These are phyloP conservation scores for Eucalyptus regnans DNA, from an alignment of 345 rosid species.

Conservation along the genomic window DNA sequence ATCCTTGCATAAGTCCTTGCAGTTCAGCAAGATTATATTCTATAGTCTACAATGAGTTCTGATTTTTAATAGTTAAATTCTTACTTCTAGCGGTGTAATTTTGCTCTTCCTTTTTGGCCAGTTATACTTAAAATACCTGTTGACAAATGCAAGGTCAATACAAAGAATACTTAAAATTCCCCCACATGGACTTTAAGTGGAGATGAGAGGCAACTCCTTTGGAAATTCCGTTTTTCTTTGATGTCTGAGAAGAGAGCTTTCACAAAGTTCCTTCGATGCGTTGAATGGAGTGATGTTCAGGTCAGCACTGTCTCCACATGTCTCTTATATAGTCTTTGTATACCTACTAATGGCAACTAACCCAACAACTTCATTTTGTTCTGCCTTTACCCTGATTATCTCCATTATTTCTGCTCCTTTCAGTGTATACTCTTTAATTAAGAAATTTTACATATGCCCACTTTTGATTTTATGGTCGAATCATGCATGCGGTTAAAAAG, in stretches of 20 bases:
- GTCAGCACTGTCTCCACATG: slow-evolving; percentile 11
- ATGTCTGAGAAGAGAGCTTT: slow-evolving; percentile 97
- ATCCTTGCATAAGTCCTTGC: not conserved
- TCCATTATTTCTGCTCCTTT: not conserved
- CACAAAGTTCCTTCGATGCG: slow-evolving; percentile 87
- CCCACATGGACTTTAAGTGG: slow-evolving; percentile 88
- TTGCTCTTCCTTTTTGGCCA: not conserved
- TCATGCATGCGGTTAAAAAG: not conserved
- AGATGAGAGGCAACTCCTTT: slow-evolving; percentile 93
- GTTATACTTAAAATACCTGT: not conserved
- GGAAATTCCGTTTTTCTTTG: slow-evolving; percentile 93
- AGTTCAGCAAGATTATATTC: not conserved
- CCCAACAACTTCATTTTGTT: not conserved
- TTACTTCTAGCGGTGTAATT: not conserved
- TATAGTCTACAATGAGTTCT: not conserved
- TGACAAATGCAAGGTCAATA: slow-evolving; percentile 48
- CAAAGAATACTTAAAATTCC: slow-evolving; percentile 74
- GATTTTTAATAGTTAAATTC: not conserved
- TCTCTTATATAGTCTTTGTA: not conserved
- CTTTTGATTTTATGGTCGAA: not conserved
- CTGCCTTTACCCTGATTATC: not conserved
- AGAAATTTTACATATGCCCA: not conserved
- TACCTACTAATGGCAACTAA: not conserved
- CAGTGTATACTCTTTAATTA: not conserved
- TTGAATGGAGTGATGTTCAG: slow-evolving; percentile 98